Evolutionary conservation across 108 stramenopile genomes (phyloP).

Genomic region (Aureococcus anophagefferens): DNA sequence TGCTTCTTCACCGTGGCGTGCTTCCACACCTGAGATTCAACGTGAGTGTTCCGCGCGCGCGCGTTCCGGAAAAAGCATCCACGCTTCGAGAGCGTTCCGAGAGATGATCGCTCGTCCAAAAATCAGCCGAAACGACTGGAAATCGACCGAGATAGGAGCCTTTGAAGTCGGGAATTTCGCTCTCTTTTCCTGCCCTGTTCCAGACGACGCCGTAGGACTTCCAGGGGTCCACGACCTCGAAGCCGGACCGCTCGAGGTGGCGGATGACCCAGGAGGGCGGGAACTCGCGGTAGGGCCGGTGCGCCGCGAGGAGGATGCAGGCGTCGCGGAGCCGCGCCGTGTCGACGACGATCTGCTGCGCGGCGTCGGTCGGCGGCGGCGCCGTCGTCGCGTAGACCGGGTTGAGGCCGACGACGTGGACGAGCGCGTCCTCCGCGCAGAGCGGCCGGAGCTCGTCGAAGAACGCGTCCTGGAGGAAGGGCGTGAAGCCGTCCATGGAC

Average conservation of each 20-base stretch:
- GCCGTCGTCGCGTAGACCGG: not conserved
- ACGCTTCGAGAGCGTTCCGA: no score
- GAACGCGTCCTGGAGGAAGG: not conserved
- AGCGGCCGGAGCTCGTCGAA: not conserved
- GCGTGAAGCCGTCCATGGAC: conserved; percentile 1
- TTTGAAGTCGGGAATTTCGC: no score
- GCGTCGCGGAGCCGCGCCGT: not conserved
- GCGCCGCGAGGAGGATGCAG: not conserved
- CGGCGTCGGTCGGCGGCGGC: no score
- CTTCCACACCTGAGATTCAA: no score
- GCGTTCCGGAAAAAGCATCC: no score
- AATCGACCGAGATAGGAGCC: no score
- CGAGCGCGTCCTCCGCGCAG: not conserved
- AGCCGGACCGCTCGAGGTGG: not conserved
- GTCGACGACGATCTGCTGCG: not conserved
- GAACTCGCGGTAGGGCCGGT: conserved; percentile 2
- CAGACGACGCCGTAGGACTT: not conserved
- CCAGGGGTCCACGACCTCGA: not conserved
- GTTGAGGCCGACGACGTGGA: not conserved
- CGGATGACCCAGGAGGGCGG: not conserved
- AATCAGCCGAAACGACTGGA: no score
- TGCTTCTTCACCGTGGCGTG: not conserved
- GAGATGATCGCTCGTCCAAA: no score
- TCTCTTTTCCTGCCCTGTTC: no score
- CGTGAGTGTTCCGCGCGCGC: no score